Base-by-base conservation (phyloP, 2,329 filamentous ascomycete species). In the Cordyceps pruinosa region DNA sequence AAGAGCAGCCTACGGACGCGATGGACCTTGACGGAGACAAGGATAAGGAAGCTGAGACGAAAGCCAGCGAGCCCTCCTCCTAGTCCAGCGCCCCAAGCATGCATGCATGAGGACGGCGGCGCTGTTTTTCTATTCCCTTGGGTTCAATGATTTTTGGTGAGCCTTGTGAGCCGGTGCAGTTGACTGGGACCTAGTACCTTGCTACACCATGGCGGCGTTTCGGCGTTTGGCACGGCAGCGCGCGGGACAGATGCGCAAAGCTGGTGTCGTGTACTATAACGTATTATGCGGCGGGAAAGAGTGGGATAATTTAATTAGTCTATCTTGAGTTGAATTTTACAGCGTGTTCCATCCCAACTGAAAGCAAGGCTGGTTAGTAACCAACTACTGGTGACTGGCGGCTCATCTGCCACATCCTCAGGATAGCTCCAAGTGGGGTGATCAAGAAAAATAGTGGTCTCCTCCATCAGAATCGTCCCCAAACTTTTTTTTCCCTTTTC, bases 11-110 rank as follows among this genome's bases (percentile, higher is more conserved):
- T 21, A 48, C 52, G 23, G 70, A 72, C 35, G 65, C 66, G 28
- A 71, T 71, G 68, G 70, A 72, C n/a, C 62, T 70, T 28, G 70
- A 72, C 23, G 54, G 62, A 28, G 64, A 65, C 23, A 67, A 71
- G 46, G 59, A 59, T 12, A 71, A 68, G 58, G 64, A 64, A 32
- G 30, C 37, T 2, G 58, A 52, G 15, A 15, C 57, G 17, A 48
- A 32, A 25, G 57, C 34, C 2, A 15, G 21, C 12, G 42, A 46
- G 15, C 9, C 47, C 10, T 41, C 51, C 17, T 32, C 56, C 10
- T 57, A 39, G 26, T 23, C 37, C 35, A n/a, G n/a, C 19, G 26
- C 19, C 12, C 5, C 7, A n/a, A 10, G 19, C 26, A 23, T 17
- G 15, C 5, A 26, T 13, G 21, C 41, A 46, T 39, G 21, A 15